These are phyloP conservation scores for Rhizopus stolonifer DNA, from an alignment of 371 early-diverging fungal genomes.

Conservation along the genomic window DNA sequence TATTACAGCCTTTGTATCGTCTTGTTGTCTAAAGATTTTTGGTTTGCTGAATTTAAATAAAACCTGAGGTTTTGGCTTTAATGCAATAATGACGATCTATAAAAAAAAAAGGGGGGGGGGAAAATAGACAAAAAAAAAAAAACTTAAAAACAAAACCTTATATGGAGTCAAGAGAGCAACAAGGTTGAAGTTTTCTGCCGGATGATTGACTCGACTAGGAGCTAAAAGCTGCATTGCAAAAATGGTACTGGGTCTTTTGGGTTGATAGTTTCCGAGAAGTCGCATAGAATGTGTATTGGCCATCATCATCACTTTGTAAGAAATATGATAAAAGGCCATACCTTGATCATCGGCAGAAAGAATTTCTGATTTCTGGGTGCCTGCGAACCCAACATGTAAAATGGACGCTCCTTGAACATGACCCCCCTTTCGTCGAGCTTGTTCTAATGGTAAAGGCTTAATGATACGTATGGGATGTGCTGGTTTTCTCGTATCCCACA, in stretches of 20 bases:
- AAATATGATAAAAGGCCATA: slow-evolving; percentile 72
- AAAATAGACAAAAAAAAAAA: background rate
- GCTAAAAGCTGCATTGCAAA: slow-evolving; percentile 72
- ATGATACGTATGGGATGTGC: slow-evolving; percentile 50
- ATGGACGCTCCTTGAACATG: slow-evolving; percentile 71
- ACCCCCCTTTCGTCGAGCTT: slow-evolving; percentile 57
- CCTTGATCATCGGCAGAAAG: slow-evolving; percentile 77
- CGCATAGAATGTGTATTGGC: slow-evolving; percentile 66
- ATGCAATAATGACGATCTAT: slow-evolving; percentile 69
- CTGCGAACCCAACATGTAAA: slow-evolving; percentile 70
- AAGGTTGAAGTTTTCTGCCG: slow-evolving; percentile 65
- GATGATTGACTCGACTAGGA: slow-evolving; percentile 59
- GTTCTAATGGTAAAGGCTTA: slow-evolving; percentile 46
- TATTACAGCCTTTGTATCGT: slow-evolving; percentile 16
- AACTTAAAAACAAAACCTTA: slow-evolving; percentile 42
- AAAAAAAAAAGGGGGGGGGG: too few species aligned
- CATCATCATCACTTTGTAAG: slow-evolving; percentile 69
- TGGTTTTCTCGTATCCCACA: slow-evolving; percentile 71
- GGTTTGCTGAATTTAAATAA: slow-evolving; percentile 64
- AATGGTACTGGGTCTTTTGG: slow-evolving; percentile 57
- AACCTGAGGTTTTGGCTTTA: slow-evolving; percentile 73
- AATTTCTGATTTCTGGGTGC: slow-evolving; percentile 63
- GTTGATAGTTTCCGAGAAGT: slow-evolving; percentile 66
- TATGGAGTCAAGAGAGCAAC: slow-evolving; percentile 75
- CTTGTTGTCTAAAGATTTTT: slow-evolving; percentile 23